Conservation (phyloP, 2,329 filamentous ascomycete species). For the Neurospora sp. region DNA sequence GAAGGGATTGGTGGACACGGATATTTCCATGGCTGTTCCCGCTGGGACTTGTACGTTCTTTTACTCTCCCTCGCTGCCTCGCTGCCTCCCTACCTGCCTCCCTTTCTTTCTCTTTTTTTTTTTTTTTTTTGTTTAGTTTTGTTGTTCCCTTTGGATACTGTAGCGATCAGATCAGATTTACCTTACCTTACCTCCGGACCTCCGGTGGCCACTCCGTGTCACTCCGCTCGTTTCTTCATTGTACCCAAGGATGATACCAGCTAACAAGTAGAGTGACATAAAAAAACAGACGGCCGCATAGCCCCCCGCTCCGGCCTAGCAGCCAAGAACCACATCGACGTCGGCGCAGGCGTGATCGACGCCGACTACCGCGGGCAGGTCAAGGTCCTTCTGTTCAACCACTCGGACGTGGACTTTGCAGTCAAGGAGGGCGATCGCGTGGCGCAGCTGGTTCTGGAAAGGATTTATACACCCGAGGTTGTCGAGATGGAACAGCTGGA, state of each 20-base stretch:
- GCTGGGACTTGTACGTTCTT: conserved; percentile 68
- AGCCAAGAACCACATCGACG: conserved; percentile 91
- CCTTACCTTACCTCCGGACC: not conserved
- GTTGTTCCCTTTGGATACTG: not conserved
- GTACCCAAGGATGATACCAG: not conserved
- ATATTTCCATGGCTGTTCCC: conserved; percentile 80
- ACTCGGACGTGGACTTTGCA: conserved; percentile 70
- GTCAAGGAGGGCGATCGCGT: conserved; percentile 82
- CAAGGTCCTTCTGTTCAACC: conserved; percentile 92
- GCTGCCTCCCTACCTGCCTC: not conserved
- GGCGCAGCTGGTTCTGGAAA: conserved; percentile 88
- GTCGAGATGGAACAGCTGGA: conserved; percentile 81
- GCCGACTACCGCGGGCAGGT: conserved; percentile 93
- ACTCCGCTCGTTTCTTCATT: not conserved
- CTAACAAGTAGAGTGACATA: not conserved
- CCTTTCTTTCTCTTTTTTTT: not conserved
- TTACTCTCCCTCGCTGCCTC: not conserved
- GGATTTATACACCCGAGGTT: conserved; percentile 88
- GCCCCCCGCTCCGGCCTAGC: conserved; percentile 88
- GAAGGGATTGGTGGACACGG: conserved; percentile 81
- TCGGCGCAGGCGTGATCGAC: conserved; percentile 92
- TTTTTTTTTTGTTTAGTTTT: too few relatives aligned
- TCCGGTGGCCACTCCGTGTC: not conserved
- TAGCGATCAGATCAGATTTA: not conserved
- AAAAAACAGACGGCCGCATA: conserved; percentile 65